Conservation (phyloP, 2,329 filamentous ascomycete genomes). For the Scedosporium boydii region DNA sequence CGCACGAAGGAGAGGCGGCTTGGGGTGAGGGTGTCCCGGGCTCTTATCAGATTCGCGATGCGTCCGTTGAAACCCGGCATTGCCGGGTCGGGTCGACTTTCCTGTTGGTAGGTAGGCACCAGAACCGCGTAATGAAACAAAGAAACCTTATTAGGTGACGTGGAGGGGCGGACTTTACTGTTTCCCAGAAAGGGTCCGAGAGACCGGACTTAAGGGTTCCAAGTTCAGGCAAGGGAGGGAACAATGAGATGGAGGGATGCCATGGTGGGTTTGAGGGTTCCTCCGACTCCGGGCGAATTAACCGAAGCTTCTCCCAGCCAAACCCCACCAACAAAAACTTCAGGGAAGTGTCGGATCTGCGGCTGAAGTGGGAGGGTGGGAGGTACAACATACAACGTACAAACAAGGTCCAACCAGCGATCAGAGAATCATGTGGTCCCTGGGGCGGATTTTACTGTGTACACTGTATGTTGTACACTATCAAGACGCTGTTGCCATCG, state of each 20-base stretch:
- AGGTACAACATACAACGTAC: too few relatives aligned
- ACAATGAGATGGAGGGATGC: not conserved
- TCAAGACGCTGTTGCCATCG: too few relatives aligned
- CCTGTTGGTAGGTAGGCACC: not conserved
- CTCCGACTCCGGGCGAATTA: not conserved
- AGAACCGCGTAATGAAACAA: not conserved
- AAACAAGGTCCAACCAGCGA: too few relatives aligned
- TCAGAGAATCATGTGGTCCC: too few relatives aligned
- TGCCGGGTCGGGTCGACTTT: not conserved
- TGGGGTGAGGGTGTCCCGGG: conserved; percentile 1
- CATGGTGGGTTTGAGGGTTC: not conserved
- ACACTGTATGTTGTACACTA: too few relatives aligned
- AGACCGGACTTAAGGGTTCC: conserved; percentile 4
- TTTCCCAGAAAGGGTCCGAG: not conserved
- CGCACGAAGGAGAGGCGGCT: conserved; percentile 16
- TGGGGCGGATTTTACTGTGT: too few relatives aligned
- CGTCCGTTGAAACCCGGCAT: not conserved
- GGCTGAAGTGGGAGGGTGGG: too few relatives aligned
- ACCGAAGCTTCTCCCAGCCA: not conserved
- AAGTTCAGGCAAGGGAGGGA: not conserved
- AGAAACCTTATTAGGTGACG: not conserved
- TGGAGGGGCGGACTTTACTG: conserved; percentile 1
- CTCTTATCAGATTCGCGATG: not conserved
- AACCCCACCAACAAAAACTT: not conserved
- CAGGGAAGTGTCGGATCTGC: too few relatives aligned